Evolutionary conservation across 139 green algal species (phyloP).

Genomic region (Gonium pectorale): DNA sequence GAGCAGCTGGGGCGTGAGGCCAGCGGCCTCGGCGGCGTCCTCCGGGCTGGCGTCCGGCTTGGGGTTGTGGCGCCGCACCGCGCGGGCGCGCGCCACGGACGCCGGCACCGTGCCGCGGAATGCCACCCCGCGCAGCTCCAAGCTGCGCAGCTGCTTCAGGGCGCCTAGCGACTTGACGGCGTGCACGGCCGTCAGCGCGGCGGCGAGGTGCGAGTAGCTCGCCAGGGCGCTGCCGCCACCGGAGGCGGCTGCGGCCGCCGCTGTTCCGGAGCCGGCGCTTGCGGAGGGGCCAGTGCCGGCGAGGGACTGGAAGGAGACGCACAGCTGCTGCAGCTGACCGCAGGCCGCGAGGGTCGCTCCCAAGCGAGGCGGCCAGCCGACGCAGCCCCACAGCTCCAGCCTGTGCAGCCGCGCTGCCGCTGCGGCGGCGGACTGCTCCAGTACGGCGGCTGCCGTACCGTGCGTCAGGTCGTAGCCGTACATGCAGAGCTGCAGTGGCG

Average conservation of each 20-base stretch:
- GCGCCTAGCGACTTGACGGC: background rate
- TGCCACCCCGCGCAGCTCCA: constrained; percentile 7
- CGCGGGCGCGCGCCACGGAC: background rate
- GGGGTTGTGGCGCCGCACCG: too few relatives aligned
- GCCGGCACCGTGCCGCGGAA: background rate
- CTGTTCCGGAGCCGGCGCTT: background rate
- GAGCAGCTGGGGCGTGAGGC: background rate
- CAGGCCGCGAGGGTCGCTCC: background rate
- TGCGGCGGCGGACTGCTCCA: background rate
- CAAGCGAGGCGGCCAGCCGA: constrained; percentile 4
- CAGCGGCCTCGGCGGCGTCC: background rate
- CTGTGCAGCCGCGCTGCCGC: background rate
- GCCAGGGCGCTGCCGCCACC: background rate
- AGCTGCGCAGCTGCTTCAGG: background rate
- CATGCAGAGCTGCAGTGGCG: constrained; percentile 2
- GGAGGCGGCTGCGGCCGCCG: background rate
- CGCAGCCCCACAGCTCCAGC: constrained; percentile 7
- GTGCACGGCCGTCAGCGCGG: background rate
- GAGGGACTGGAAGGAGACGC: background rate
- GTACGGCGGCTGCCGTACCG: background rate
- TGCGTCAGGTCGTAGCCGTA: constrained; percentile 14
- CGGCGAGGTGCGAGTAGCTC: background rate
- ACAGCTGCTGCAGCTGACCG: background rate
- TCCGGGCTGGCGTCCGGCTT: background rate
- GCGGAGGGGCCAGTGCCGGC: background rate